Evolutionary conservation across 768 basidiomycete genomes (phyloP), one percentile per base, ranked within the genome.

Genomic region (Leccinum fibrillosum): DNA sequence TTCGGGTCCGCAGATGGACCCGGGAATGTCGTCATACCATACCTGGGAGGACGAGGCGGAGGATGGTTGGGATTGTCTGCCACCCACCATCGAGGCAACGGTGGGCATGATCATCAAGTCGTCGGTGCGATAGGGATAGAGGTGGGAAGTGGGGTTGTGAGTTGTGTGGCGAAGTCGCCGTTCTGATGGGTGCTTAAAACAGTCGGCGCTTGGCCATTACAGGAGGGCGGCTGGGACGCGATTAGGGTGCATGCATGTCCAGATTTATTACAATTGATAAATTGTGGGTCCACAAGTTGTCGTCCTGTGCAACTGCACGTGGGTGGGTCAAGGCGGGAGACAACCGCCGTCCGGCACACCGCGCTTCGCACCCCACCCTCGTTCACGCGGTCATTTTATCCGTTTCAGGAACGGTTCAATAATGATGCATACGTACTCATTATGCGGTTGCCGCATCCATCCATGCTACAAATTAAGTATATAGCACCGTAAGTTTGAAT

Each of bases 21-120:
- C 85, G 21, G 83, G 83, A 11, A 86, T 83, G 62, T 86, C 86
- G 57, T 85, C 79, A 61, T 80, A 70, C 68, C 82, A 82, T 12
- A 82, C 83, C 73, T 78, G 79, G 8, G 68, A 68, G 26, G 66
- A 59, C 23, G 66, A 53, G 10, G 66, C 64, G 23, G 68, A 59
- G 30, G 66, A 53, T 28, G 67, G 35, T 44, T 60, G 61, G 51
- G 57, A 52, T 6, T 58, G 59, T 45, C 58, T 55, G 45, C 60
- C 42, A 44, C 42, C 56, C 42, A 63, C 39, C 30, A 58, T 49
- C 15, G 65, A 62, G 32, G 62, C 51, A 37, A 63, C 54, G 19
- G 42, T 44, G 42, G 71, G 58, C 49, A 58, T 52, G 10, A 63
- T 63, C 64, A 66, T 67, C 49, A 21, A 26, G 42, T 44, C 53